Base-by-base conservation (phyloP, 257 asterid species). In the Primulina huaijiensis region DNA sequence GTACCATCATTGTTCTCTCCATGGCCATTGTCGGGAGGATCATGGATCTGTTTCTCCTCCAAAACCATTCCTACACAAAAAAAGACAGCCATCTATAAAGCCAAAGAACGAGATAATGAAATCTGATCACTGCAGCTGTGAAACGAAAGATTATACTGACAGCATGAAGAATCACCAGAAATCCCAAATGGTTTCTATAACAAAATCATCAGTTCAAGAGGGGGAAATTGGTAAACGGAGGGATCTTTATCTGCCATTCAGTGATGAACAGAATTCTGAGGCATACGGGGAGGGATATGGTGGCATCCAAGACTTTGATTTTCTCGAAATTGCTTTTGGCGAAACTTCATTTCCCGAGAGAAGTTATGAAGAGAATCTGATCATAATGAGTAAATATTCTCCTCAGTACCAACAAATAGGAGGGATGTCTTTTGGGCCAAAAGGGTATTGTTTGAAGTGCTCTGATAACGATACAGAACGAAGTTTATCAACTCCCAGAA, bases 1-100 rank as follows among this genome's bases (percentile, higher is more conserved):
- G 16, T 90, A 93, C 79, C 95, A 87, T 78, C 98, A 87, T 21
- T 93, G 98, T 85, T 93, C 97, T 65, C 80, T 93, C 25, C 86
- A 93, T 52, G 96, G 96, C 17, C 89, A 83, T 62, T 78, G 84
- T 72, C 84, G 71, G 29, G 88, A 74, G 16, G 52, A 75, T 57
- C 80, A 80, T 35, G 87, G 75, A 16, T 67, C 84, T 1, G 74
- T 52, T 19, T 77, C 86, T 10, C 78, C 77, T 16, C 63, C 72
- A n/a, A 84, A 85, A 83, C 85, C 67, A 35, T 81, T 79, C 30
- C 52, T 79, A 53, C 74, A 72, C 72, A 80, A 72, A 72, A 83
- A 77, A 67, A 78, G 82, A 56, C 78, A 67, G 72, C 65, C 82
- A n/a, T 3, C 78, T 82, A 83, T 77, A 76, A 81, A 78, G 69